These are phyloP conservation scores for Daldinia vernicosa DNA, from an alignment of 495 filamentous ascomycete species.

Conservation along the genomic window DNA sequence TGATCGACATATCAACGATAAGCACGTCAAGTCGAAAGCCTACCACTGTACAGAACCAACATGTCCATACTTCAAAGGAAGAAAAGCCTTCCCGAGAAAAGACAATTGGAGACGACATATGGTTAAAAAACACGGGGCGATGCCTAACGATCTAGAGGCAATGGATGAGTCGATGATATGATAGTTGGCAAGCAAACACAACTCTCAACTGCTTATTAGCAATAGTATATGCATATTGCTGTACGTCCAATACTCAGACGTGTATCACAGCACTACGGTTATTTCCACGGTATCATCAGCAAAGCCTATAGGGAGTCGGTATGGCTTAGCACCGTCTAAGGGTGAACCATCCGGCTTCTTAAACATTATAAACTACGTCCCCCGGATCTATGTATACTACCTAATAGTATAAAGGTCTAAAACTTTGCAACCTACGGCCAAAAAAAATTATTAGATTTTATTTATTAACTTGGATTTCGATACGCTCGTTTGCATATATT, in stretches of 20 bases:
- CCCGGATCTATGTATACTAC: neutral
- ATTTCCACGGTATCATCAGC: neutral
- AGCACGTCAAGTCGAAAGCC: conserved; percentile 58
- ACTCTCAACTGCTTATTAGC: neutral
- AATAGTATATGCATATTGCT: neutral
- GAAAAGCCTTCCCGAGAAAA: conserved; percentile 61
- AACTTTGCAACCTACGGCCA: neutral
- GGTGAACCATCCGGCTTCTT: neutral
- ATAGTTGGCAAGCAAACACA: neutral
- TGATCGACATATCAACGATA: conserved; percentile 62
- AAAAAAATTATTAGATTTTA: conserved; percentile 1
- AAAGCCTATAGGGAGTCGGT: neutral
- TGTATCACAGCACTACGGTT: neutral
- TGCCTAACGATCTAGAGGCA: conserved; percentile 35
- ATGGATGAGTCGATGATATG: conserved; percentile 43
- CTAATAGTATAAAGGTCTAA: neutral
- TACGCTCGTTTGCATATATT: conserved; percentile 32
- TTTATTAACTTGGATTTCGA: conserved; percentile 17
- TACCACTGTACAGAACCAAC: conserved; percentile 57
- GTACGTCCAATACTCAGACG: neutral
- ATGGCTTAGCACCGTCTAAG: neutral
- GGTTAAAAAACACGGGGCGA: conserved; percentile 56
- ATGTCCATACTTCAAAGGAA: conserved; percentile 58
- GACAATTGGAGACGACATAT: conserved; percentile 63
- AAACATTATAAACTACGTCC: neutral